Conservation (phyloP, 2,329 filamentous ascomycete species). For the Diaporthe humulicola region DNA sequence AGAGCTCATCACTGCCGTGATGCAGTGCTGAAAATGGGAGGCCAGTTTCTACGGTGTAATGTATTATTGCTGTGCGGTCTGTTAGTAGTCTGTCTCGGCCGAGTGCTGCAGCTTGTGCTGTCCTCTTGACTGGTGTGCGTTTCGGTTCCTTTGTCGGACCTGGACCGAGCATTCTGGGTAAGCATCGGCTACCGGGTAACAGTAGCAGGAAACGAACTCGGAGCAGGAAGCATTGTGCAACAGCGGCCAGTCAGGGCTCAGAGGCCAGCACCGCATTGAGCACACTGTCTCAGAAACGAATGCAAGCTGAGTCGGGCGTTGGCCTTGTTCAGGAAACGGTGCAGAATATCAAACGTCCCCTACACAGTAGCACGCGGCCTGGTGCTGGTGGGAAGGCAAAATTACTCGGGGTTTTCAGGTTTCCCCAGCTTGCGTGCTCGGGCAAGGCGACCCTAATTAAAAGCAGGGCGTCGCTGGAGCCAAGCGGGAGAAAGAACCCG, state of each 20-base stretch:
- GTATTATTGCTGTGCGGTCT: not conserved
- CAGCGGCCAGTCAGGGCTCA: not conserved
- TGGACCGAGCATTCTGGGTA: not conserved
- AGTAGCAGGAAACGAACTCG: not conserved
- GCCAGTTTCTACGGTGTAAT: not conserved
- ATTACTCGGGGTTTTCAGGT: constrained; percentile 20
- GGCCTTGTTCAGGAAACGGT: constrained; percentile 15
- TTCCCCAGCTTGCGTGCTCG: constrained; percentile 17
- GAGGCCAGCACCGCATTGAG: not conserved
- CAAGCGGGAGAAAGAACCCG: constrained; percentile 18
- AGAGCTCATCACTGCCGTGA: no score
- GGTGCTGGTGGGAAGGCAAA: not conserved
- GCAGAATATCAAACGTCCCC: constrained; percentile 14
- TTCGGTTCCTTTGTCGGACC: not conserved
- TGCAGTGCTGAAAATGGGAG: not conserved
- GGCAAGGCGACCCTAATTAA: constrained; percentile 21
- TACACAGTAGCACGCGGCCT: constrained; percentile 9
- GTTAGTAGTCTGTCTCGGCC: not conserved
- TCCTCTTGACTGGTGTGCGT: not conserved
- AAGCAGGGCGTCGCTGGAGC: constrained; percentile 9
- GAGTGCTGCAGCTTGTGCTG: not conserved
- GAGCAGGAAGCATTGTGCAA: not conserved
- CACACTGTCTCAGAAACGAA: not conserved
- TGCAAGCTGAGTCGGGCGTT: not conserved
- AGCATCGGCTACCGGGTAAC: not conserved